Conservation (phyloP, 441 rosid species). For the Erysimum pusillum region DNA sequence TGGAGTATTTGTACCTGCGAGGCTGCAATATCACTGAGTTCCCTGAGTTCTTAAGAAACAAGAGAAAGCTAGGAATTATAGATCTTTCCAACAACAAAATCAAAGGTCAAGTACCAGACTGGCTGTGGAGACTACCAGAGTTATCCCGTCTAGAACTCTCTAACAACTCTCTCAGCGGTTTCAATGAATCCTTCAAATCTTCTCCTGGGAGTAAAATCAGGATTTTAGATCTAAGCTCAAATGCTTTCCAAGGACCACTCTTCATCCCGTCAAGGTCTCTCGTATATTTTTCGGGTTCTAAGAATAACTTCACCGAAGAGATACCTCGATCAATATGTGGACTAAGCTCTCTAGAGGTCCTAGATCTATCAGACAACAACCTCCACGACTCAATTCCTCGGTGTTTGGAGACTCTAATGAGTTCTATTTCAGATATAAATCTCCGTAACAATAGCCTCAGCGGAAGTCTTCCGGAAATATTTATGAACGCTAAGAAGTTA, state of each 20-base stretch:
- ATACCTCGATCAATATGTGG: slow-evolving; percentile 57
- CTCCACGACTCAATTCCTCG: slow-evolving; percentile 48
- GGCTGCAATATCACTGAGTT: neutral
- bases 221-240: neutral
- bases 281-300: slow-evolving; percentile 35
- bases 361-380: slow-evolving; percentile 54
- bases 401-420: slow-evolving; percentile 37
- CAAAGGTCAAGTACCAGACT: slow-evolving; percentile 46
- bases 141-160: slow-evolving; percentile 69
- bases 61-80: neutral
- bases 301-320: slow-evolving; percentile 30
- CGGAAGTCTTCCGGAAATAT: slow-evolving; percentile 41
- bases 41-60: neutral
- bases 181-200: neutral
- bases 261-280: accelerated
- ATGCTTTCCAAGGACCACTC: neutral
- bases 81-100: slow-evolving; percentile 45
- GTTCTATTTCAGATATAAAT: slow-evolving; percentile 49
- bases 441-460: slow-evolving; percentile 49
- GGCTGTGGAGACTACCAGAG: too few relatives aligned
- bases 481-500: slow-evolving; percentile 56
- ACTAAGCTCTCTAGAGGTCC: slow-evolving; percentile 13
- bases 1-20: too few relatives aligned
- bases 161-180: slow-evolving; percentile 31
- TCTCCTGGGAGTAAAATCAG: neutral